Conservation (phyloP, 208 protist species). For the Wallacemonas sp. region DNA sequence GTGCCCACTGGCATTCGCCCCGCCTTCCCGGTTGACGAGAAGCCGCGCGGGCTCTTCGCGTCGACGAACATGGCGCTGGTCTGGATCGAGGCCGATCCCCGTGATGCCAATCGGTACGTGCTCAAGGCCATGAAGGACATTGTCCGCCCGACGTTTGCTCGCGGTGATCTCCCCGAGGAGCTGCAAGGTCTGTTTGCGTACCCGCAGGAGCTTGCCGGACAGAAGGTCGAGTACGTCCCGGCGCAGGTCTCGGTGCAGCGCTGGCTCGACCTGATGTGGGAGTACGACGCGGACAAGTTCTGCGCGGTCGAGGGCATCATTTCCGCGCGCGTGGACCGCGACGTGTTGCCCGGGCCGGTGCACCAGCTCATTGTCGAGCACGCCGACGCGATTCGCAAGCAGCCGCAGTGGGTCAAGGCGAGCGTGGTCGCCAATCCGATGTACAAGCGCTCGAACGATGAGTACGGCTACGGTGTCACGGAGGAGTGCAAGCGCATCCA, state of each 20-base stretch:
- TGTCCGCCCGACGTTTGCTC: slow-evolving; percentile 74
- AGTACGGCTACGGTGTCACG: slow-evolving; percentile 64
- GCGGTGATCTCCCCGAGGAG: slow-evolving; percentile 73
- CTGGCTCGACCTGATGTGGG: slow-evolving; percentile 86
- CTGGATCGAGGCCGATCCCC: slow-evolving; percentile 44
- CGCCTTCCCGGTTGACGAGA: slow-evolving; percentile 35
- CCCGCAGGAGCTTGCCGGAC: slow-evolving; percentile 66
- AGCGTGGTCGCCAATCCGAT: slow-evolving; percentile 53
- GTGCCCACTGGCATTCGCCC: slow-evolving; percentile 77
- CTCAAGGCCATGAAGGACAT: slow-evolving; percentile 68
- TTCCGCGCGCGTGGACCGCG: slow-evolving; percentile 65
- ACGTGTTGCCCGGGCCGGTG: slow-evolving; percentile 53
- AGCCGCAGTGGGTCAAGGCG: slow-evolving; percentile 38
- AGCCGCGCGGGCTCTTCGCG: slow-evolving; percentile 62
- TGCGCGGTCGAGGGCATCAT: slow-evolving; percentile 70
- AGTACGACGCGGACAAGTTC: slow-evolving; percentile 69
- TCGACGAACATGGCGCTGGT: slow-evolving; percentile 74
- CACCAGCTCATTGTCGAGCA: slow-evolving; percentile 66
- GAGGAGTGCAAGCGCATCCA: slow-evolving; percentile 68
- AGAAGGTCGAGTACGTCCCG: slow-evolving; percentile 54
- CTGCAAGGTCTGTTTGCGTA: slow-evolving; percentile 86
- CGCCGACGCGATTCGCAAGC: slow-evolving; percentile 26
- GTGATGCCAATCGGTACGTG: slow-evolving; percentile 24
- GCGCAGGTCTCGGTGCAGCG: slow-evolving; percentile 65
- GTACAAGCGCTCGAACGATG: slow-evolving; percentile 74